These are phyloP conservation scores for Tetraselmis striata DNA, from an alignment of 139 green algal genomes.

Conservation along the genomic window DNA sequence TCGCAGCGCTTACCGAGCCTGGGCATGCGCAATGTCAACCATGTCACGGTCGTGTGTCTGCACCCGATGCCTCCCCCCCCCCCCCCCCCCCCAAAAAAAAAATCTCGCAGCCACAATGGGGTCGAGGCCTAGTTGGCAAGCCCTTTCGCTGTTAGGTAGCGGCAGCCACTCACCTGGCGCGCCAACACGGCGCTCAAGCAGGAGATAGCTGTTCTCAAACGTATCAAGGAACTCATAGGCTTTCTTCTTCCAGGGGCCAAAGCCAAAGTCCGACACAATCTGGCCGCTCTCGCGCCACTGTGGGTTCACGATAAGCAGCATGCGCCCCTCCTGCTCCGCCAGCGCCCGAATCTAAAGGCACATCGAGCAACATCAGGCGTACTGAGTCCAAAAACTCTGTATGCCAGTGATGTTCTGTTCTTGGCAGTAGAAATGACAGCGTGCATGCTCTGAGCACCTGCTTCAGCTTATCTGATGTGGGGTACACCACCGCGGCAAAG, in stretches of 20 bases:
- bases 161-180: slow-evolving; percentile 6
- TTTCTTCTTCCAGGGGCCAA: slow-evolving; percentile 44
- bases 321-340: slow-evolving; percentile 19
- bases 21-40: no score
- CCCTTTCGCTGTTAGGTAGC: no score
- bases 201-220: slow-evolving; percentile 27
- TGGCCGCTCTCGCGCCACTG: slow-evolving; percentile 32
- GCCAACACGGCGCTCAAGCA: slow-evolving; percentile 18
- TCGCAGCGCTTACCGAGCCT: slow-evolving; percentile 1
- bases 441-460: slow-evolving; percentile 1
- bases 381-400: no score
- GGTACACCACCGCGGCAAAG: slow-evolving; percentile 28
- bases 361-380: no score
- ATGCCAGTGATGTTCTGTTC: no score
- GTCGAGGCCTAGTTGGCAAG: no score
- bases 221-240: slow-evolving; percentile 42
- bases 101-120: no score
- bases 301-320: slow-evolving; percentile 40
- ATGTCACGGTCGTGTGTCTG: no score
- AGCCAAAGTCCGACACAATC: slow-evolving; percentile 42
- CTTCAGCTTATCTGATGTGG: slow-evolving; percentile 33
- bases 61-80: no score
- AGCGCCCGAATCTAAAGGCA: slow-evolving; percentile 18
- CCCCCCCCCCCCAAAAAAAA: no score
- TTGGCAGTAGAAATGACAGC: no score